Conservation (phyloP, 805 yeast species). For the Wickerhamomyces chambardii region DNA sequence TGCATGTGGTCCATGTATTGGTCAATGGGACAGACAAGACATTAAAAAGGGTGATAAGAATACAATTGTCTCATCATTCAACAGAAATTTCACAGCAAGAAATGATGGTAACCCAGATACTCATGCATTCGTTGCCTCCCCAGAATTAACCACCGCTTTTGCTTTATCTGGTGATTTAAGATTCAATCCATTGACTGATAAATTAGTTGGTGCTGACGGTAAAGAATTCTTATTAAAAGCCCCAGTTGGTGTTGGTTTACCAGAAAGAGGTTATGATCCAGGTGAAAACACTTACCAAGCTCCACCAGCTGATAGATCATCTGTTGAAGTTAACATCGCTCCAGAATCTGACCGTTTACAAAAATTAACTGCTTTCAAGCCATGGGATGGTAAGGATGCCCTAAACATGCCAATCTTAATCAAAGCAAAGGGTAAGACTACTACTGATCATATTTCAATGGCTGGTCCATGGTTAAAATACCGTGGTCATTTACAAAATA, state of each 20-base stretch:
- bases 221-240: constrained; percentile 82
- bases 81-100: constrained; percentile 97
- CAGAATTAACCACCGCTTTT: constrained; percentile 92
- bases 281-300: constrained; percentile 97
- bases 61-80: constrained; percentile 95
- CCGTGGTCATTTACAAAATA: constrained; percentile 99
- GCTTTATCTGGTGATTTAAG: constrained; percentile 95
- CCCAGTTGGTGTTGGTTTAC: constrained; percentile 88
- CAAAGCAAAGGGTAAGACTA: constrained; percentile 95
- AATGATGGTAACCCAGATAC: constrained; percentile 98
- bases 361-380: constrained; percentile 83
- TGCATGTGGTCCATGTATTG: constrained; percentile 99
- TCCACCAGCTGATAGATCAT: constrained; percentile 81
- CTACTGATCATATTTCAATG: constrained; percentile 99
- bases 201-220: constrained; percentile 82
- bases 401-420: constrained; percentile 83
- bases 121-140: constrained; percentile 95
- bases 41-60: constrained; percentile 91
- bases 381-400: constrained; percentile 97
- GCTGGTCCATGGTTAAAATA: constrained; percentile 99
- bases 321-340: constrained; percentile 65
- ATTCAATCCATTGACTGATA: constrained; percentile 92
- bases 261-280: constrained; percentile 79
- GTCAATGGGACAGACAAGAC: constrained; percentile 97
- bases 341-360: constrained; percentile 97